Conservation (phyloP, 352 stramenopile species). For the Pythium phragmitis region DNA sequence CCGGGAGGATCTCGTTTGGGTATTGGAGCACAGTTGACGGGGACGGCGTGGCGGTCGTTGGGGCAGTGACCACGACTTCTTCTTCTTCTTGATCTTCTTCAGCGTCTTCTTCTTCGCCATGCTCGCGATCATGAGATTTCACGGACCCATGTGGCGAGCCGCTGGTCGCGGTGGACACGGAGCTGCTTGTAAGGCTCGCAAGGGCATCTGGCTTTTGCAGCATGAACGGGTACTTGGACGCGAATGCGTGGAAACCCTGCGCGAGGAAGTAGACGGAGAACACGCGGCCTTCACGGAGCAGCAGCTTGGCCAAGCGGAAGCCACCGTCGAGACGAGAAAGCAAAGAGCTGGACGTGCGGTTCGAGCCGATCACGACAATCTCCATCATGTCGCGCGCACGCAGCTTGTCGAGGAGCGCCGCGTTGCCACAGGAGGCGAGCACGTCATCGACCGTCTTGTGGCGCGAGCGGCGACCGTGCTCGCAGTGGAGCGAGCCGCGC, state of each 20-base stretch:
- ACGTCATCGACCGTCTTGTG: slow-evolving; percentile 56
- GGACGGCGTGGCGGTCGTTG: background rate
- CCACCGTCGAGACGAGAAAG: slow-evolving; percentile 67
- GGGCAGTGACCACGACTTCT: background rate
- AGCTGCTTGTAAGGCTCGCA: slow-evolving; percentile 12
- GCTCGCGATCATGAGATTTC: slow-evolving; percentile 7
- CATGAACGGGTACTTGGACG: slow-evolving; percentile 73
- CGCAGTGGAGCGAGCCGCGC: slow-evolving; percentile 54
- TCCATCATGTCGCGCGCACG: slow-evolving; percentile 62
- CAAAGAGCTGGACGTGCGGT: slow-evolving; percentile 45
- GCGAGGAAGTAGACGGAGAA: slow-evolving; percentile 73
- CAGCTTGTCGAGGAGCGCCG: slow-evolving; percentile 43
- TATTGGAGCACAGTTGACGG: slow-evolving; percentile 37
- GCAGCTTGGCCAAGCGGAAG: slow-evolving; percentile 63
- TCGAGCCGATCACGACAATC: slow-evolving; percentile 63
- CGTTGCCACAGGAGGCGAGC: slow-evolving; percentile 25
- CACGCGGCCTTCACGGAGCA: slow-evolving; percentile 62
- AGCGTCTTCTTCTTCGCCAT: background rate
- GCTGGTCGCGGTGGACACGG: slow-evolving; percentile 17
- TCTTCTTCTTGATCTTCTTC: slow-evolving; percentile 10
- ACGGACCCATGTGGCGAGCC: background rate
- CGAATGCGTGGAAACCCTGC: slow-evolving; percentile 62
- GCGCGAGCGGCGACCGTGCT: slow-evolving; percentile 26
- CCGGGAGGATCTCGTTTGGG: slow-evolving; percentile 76
- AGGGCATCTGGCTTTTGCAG: slow-evolving; percentile 12